Percentiles rank a stretch among this genome's conserved stretches.
Conservation (phyloP, 1,139 yeast species). For the Saccharomyces hybrid region DNA sequence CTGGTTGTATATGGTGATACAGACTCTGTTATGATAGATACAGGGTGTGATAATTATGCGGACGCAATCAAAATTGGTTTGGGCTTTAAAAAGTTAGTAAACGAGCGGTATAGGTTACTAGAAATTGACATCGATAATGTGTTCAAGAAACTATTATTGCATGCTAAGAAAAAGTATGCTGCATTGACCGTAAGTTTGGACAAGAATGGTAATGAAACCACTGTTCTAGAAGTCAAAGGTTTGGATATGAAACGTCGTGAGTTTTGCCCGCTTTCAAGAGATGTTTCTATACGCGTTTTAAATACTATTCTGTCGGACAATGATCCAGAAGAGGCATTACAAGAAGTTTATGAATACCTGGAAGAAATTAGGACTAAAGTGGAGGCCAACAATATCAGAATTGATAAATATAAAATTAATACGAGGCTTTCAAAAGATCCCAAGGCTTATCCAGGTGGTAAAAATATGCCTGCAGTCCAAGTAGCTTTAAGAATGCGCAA, state of each 20-base stretch:
- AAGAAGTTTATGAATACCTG: constrained; percentile 64
- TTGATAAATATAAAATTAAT: constrained; percentile 62
- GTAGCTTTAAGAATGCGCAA: constrained; percentile 76
- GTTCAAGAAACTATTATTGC: constrained; percentile 73
- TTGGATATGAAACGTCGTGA: constrained; percentile 96
- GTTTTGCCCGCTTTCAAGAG: constrained; percentile 86
- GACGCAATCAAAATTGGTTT: constrained; percentile 83
- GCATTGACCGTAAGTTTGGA: constrained; percentile 61
- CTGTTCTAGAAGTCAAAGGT: constrained; percentile 83
- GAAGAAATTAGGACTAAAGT: constrained; percentile 54
- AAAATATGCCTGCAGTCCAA: constrained; percentile 85
- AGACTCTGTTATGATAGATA: constrained; percentile 97
- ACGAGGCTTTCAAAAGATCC: constrained; percentile 76
- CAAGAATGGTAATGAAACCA: constrained; percentile 40
- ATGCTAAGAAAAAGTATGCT: constrained; percentile 97
- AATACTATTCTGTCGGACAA: constrained; percentile 62
- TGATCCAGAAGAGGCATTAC: constrained; percentile 72
- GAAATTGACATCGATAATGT: constrained; percentile 96
- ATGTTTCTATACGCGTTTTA: constrained; percentile 69
- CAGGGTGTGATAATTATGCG: constrained; percentile 58
- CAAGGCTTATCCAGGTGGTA: constrained; percentile 63
- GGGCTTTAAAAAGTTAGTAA: constrained; percentile 75
- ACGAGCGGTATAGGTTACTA: constrained; percentile 75
- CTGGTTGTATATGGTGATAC: constrained; percentile 97
- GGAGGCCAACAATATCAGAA: constrained; percentile 50